Percentiles rank a stretch among this genome's conserved stretches.
phyloP scores from a whole-genome alignment of 2,329 filamentous ascomycete species.

The Colletotrichum cereale region DNA sequence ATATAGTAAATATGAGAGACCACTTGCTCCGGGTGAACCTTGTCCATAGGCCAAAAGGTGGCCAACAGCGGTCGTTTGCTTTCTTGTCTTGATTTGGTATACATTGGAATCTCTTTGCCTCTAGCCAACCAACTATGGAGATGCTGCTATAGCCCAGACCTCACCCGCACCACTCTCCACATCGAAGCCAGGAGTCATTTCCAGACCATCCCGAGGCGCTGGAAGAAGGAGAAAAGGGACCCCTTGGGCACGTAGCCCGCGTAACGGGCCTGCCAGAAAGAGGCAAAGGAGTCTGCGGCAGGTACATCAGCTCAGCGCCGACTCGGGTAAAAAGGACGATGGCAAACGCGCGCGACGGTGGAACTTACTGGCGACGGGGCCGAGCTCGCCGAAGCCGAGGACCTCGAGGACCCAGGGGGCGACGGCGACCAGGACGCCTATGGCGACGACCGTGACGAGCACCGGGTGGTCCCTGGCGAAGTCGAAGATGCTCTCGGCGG shows the following conservation, averaged over 20 bases:
- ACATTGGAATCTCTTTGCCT: background rate
- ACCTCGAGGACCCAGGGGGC: constrained; percentile 37
- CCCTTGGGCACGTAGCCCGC: constrained; percentile 28
- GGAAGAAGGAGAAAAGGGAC: constrained; percentile 22
- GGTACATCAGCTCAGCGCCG: background rate
- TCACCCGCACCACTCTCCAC: background rate
- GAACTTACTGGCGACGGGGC: constrained; percentile 8
- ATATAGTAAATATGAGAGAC: background rate
- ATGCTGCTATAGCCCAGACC: background rate
- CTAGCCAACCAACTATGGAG: background rate
- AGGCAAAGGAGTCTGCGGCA: constrained; percentile 14
- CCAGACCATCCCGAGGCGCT: constrained; percentile 32
- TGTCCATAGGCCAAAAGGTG: background rate
- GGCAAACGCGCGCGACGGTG: no score
- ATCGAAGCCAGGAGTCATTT: constrained; percentile 5
- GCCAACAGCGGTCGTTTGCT: no score
- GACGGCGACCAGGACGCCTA: constrained; percentile 32
- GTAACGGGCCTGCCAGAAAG: constrained; percentile 31
- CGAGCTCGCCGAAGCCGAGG: constrained; percentile 36
- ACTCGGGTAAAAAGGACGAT: background rate
- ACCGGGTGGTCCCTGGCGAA: constrained; percentile 27
- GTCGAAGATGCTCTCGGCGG: constrained; percentile 10
- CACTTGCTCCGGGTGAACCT: background rate
- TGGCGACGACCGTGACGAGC: constrained; percentile 29
- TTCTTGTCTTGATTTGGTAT: background rate